Base-by-base conservation (phyloP, 805 yeast species). In the Pichia occidentalis region DNA sequence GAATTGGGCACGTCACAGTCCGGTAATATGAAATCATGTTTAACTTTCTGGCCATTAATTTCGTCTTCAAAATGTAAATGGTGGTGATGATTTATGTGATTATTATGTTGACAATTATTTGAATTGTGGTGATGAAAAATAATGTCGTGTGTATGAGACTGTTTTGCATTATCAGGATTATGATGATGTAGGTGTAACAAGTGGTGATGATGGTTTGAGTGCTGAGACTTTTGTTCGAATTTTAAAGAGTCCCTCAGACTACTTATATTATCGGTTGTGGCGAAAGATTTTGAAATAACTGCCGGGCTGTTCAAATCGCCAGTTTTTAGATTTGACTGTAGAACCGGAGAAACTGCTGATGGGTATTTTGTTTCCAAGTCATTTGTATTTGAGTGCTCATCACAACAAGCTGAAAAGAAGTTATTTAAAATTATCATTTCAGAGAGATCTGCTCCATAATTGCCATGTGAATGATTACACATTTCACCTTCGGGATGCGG, bases 1-100 rank as follows among this genome's bases (percentile, higher is more conserved):
- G 32, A 18, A 14, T 12, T 29, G n/a, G n/a, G 22, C 16, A 22
- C 14, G 12, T 45, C 39, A 34, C 51, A 47, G 19, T 42, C 43
- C 5, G 61, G 60, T 13, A 56, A 47, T 7, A 56, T 56, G 17
- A 56, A 47, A 26, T 56, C 57, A 34, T 53, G 56, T 28, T 54
- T 51, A 7, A 55, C 42, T 10, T 44, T 22, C 19, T 47, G 46
- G 21, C 59, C 59, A 29, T 53, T 50, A 5, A 45, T 27, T 31
- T 48, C 44, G 29, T 56, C 57, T 37, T 53, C 54, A 35, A 53
- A 49, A 24, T 55, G 60, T n/a, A 54, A 41, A 44, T 57, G 61
- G 29, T 52, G 57, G 37, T 55, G 57, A 26, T 56, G 59, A 22
- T 39, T 30, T 14, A 19, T 24, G 12, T 44, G 23, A 21, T 24